Evolutionary conservation across 306 rosid genomes (phyloP).

Genomic region (Dryas octopetala): DNA sequence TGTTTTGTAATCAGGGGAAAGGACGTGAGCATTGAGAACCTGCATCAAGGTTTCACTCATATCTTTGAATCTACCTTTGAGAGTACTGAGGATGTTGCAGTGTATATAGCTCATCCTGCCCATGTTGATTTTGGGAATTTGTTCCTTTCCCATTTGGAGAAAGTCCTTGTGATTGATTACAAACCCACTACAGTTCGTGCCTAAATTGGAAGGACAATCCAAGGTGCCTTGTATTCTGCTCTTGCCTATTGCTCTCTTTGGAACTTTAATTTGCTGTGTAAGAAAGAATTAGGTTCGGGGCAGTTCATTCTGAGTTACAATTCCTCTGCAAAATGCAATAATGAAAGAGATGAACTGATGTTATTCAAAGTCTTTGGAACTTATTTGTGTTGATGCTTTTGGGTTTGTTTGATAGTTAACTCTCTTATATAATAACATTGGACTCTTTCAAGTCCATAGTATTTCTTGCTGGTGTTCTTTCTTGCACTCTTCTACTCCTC

Average conservation of each 20-base stretch:
- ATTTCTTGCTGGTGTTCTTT: neutral
- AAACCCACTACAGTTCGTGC: conserved; percentile 48
- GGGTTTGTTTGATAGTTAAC: neutral
- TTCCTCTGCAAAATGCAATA: neutral
- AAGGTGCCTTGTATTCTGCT: neutral
- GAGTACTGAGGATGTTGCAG: conserved; percentile 71
- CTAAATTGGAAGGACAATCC: conserved; percentile 24
- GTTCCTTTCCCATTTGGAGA: conserved; percentile 55
- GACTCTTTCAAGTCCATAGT: neutral
- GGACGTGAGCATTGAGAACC: conserved; percentile 70
- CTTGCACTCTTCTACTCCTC: neutral
- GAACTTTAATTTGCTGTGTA: conserved; percentile 1
- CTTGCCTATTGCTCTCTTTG: conserved; percentile 4
- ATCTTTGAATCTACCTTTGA: conserved; percentile 83
- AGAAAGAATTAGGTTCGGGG: neutral
- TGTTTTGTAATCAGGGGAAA: conserved; percentile 55
- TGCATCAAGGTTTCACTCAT: conserved; percentile 90
- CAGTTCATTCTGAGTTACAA: neutral
- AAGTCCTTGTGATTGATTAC: conserved; percentile 61
- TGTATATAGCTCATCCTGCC: conserved; percentile 64
- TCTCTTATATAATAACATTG: neutral
- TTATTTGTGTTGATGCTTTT: neutral
- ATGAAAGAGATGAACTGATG: conserved; percentile 9
- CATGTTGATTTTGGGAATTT: conserved; percentile 67
- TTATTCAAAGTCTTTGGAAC: neutral